phyloP scores from a whole-genome alignment of 306 rosid genomes.

The Mimosa bimucronata region DNA sequence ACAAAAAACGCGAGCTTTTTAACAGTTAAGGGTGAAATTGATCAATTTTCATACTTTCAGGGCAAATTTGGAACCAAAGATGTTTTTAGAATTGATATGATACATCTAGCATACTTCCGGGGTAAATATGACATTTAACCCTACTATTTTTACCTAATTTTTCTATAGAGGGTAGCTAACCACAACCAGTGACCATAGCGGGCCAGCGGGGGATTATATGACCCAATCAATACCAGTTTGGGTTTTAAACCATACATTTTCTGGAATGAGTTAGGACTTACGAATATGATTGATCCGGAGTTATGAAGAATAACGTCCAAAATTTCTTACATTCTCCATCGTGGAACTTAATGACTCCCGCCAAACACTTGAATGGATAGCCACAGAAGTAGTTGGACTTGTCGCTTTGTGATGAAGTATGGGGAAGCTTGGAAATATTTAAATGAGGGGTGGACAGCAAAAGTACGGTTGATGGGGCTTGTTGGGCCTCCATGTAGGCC shows the following conservation, averaged over 20 bases:
- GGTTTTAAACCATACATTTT: not conserved
- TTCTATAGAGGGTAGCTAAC: no score
- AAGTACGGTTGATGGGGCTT: not conserved
- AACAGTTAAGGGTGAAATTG: no score
- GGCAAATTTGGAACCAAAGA: no score
- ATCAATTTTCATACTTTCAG: no score
- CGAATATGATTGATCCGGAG: not conserved
- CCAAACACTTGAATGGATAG: not conserved
- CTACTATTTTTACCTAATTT: no score
- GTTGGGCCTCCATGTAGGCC: not conserved
- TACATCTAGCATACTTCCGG: no score
- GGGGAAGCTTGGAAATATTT: not conserved
- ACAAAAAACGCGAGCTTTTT: no score
- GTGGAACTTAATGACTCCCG: not conserved
- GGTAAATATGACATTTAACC: no score
- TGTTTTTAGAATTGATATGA: no score
- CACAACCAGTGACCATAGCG: not conserved
- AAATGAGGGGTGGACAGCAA: not conserved
- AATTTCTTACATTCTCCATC: not conserved
- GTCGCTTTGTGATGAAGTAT: not conserved
- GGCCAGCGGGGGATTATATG: not conserved
- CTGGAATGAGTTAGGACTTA: no score
- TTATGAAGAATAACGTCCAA: not conserved
- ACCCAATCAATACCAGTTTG: not conserved
- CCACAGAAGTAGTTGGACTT: not conserved